A percentile compares a stretch with the other conserved stretches of the same genome.
phyloP scores from a whole-genome alignment of 2,329 filamentous ascomycete genomes.

The Didymella pinodella region DNA sequence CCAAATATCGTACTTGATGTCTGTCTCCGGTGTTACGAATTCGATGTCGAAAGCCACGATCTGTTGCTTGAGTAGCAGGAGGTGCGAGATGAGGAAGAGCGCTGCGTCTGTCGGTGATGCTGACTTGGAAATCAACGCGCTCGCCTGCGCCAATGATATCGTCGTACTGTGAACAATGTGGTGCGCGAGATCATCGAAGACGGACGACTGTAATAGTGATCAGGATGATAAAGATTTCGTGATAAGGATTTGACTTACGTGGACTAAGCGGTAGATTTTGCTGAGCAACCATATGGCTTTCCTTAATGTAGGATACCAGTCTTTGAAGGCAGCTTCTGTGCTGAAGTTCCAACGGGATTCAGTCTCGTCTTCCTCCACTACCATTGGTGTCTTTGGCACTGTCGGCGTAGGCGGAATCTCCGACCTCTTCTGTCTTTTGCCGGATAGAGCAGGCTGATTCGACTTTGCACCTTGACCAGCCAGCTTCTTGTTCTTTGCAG shows the following conservation, averaged over 20 bases:
- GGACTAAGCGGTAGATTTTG: slow-evolving; percentile 73
- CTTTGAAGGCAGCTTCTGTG: slow-evolving; percentile 63
- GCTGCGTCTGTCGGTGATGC: slow-evolving; percentile 76
- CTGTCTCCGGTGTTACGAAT: slow-evolving; percentile 68
- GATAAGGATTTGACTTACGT: slow-evolving; percentile 56
- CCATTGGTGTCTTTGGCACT: slow-evolving; percentile 59
- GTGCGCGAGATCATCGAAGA: slow-evolving; percentile 76
- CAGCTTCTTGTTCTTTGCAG: slow-evolving; percentile 59
- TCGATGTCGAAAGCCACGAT: slow-evolving; percentile 96
- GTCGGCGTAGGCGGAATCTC: slow-evolving; percentile 44
- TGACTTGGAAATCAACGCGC: slow-evolving; percentile 71
- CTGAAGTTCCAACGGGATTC: slow-evolving; percentile 63
- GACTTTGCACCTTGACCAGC: slow-evolving; percentile 53
- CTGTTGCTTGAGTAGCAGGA: slow-evolving; percentile 94
- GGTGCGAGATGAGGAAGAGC: slow-evolving; percentile 92
- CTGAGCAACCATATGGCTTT: slow-evolving; percentile 74
- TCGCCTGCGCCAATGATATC: slow-evolving; percentile 78
- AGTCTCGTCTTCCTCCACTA: slow-evolving; percentile 60
- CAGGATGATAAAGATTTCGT: background rate
- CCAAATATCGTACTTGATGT: slow-evolving; percentile 71
- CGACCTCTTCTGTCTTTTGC: slow-evolving; percentile 58
- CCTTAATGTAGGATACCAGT: slow-evolving; percentile 72
- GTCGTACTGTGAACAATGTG: slow-evolving; percentile 92
- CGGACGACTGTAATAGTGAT: slow-evolving; percentile 60
- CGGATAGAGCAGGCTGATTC: slow-evolving; percentile 59